A percentile compares a stretch with the other conserved stretches of the same genome.
These are phyloP conservation scores for Umbellularia californica DNA, from an alignment of 164 flowering plant genomes.

Conservation along the genomic window DNA sequence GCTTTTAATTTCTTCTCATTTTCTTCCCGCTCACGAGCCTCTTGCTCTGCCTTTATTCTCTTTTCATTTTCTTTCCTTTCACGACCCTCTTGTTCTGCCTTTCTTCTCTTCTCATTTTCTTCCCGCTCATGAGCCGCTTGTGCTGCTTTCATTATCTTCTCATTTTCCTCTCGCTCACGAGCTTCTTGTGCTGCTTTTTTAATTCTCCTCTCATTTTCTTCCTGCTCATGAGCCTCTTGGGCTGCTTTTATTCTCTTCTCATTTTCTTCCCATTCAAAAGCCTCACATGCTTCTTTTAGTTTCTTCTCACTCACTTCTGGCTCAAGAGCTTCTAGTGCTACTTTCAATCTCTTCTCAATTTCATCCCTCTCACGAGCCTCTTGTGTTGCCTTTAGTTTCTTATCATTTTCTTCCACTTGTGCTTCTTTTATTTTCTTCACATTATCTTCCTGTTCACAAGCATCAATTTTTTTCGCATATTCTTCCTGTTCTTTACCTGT, in stretches of 20 bases:
- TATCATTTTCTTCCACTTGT: conserved; percentile 16
- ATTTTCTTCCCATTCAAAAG: conserved; percentile 8
- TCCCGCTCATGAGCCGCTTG: conserved; percentile 6
- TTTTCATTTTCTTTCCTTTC: conserved; percentile 17
- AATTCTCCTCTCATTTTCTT: conserved; percentile 15
- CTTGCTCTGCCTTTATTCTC: conserved; percentile 13
- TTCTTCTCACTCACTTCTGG: conserved; percentile 16
- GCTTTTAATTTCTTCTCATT: conserved; percentile 2
- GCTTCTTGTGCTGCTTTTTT: conserved; percentile 13
- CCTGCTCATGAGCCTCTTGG: conserved; percentile 9
- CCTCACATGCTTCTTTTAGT: conserved; percentile 7
- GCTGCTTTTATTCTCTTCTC: conserved; percentile 5
- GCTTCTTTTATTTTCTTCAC: conserved; percentile 8
- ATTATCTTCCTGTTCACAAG: conserved; percentile 15
- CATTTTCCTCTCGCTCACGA: conserved; percentile 16
- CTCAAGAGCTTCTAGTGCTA: conserved; percentile 13
- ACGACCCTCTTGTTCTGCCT: conserved; percentile 12
- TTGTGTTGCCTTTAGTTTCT: conserved; percentile 12
- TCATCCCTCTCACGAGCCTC: conserved; percentile 11
- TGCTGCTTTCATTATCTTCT: background rate
- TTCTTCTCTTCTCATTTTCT: conserved; percentile 15
- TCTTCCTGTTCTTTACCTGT: conserved; percentile 16
- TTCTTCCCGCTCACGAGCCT: conserved; percentile 9
- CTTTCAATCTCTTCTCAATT: conserved; percentile 9
- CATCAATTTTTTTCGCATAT: conserved; percentile 14